Percentiles rank a stretch among this genome's conserved stretches.
phyloP scores from a whole-genome alignment of 441 rosid genomes.

The Erodium texanum region DNA sequence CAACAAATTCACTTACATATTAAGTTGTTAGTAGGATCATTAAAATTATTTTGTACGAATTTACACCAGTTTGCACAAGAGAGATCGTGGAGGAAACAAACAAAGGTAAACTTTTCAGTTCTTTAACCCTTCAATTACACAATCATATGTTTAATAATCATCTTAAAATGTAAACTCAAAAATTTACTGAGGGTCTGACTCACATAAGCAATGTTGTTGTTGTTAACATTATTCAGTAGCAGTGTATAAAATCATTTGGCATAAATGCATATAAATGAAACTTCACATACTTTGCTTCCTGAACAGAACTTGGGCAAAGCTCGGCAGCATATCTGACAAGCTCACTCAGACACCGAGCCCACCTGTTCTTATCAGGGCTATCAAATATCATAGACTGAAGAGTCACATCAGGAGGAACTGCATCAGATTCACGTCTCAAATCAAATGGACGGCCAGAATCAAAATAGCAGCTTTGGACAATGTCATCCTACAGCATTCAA shows the following conservation, averaged over 20 bases:
- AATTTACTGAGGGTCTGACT: not conserved
- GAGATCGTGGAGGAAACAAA: not conserved
- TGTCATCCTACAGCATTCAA: conserved; percentile 67
- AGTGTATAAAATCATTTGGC: not conserved
- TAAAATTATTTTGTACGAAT: not conserved
- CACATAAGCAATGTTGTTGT: not conserved
- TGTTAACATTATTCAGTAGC: not conserved
- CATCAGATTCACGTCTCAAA: conserved; percentile 80
- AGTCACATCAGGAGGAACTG: conserved; percentile 88
- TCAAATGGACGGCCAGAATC: conserved; percentile 96
- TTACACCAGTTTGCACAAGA: not conserved
- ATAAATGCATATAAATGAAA: not conserved
- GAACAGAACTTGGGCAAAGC: conserved; percentile 94
- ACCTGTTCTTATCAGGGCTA: conserved; percentile 95
- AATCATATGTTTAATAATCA: not conserved
- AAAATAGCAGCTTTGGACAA: conserved; percentile 96
- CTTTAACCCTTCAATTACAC: not conserved
- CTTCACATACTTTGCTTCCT: conserved; percentile 77
- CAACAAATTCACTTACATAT: not conserved
- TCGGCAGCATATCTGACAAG: conserved; percentile 93
- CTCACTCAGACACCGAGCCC: conserved; percentile 97
- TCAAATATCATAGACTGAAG: conserved; percentile 94
- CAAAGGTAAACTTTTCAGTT: not conserved
- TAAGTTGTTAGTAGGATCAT: conserved; percentile 4
- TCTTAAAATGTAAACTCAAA: not conserved